phyloP scores from a whole-genome alignment of 495 filamentous ascomycete genomes.

The Penicillium macrosclerotiorum region DNA sequence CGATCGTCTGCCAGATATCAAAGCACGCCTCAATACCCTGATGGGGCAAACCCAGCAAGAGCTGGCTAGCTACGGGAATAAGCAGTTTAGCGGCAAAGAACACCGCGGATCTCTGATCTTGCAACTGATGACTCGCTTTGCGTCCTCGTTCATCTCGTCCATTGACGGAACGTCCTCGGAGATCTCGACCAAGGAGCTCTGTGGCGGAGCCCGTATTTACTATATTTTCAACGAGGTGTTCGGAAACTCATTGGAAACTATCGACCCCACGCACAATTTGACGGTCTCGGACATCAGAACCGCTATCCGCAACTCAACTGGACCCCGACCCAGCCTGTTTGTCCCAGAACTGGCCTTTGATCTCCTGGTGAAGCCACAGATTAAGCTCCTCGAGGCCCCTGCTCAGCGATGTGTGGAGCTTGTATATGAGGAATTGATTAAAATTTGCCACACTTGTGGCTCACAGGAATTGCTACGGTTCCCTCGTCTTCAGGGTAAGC shows the following conservation, averaged over 20 bases:
- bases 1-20: conserved; percentile 94
- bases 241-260: conserved; percentile 91
- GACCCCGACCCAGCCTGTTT: conserved; percentile 90
- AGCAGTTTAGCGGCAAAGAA: conserved; percentile 96
- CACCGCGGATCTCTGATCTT: conserved; percentile 92
- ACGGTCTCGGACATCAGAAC: conserved; percentile 97
- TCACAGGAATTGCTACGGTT: conserved; percentile 90
- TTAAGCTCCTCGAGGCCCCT: conserved; percentile 93
- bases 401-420: conserved; percentile 96
- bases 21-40: conserved; percentile 91
- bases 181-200: conserved; percentile 97
- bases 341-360: conserved; percentile 98
- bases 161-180: conserved; percentile 98
- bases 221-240: conserved; percentile 99
- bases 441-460: conserved; percentile 98
- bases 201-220: conserved; percentile 94
- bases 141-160: conserved; percentile 95
- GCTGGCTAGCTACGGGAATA: conserved; percentile 95
- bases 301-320: conserved; percentile 96
- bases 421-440: conserved; percentile 98
- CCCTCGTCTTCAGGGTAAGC: conserved; percentile 89
- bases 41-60: conserved; percentile 99
- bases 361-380: conserved; percentile 95
- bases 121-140: conserved; percentile 97
- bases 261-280: conserved; percentile 92